Conservation (phyloP, 768 basidiomycete genomes). For the Boletus vinaceobasis region DNA sequence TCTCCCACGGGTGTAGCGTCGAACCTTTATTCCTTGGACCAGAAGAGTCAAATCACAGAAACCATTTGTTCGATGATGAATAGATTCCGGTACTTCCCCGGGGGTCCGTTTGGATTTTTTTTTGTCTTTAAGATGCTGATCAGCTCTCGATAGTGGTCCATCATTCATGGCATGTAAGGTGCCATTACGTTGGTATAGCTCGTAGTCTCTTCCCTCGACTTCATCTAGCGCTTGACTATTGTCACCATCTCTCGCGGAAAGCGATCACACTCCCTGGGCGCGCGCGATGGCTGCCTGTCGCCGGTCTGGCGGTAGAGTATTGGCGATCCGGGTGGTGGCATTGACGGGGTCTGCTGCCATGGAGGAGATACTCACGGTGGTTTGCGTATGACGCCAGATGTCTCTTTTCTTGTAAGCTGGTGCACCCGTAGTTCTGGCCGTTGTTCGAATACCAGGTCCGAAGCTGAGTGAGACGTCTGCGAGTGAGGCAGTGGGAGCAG, state of each 20-base stretch:
- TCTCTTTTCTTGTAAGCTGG: neutral
- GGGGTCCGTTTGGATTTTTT: too few relatives aligned
- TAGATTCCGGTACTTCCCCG: too few relatives aligned
- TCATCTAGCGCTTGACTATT: too few relatives aligned
- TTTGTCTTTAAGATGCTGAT: too few relatives aligned
- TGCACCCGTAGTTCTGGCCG: neutral
- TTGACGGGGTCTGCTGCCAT: neutral
- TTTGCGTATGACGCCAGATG: slow-evolving; percentile 22
- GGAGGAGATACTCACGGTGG: neutral
- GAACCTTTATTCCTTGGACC: too few relatives aligned
- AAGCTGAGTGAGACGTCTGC: neutral
- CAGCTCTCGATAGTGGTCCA: too few relatives aligned
- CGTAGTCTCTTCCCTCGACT: too few relatives aligned
- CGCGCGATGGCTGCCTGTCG: slow-evolving; percentile 57
- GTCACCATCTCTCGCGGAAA: slow-evolving; percentile 45
- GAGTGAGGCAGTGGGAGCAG: neutral
- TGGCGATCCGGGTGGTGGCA: slow-evolving; percentile 44
- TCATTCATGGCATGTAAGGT: too few relatives aligned
- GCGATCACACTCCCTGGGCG: slow-evolving; percentile 89
- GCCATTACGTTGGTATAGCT: too few relatives aligned
- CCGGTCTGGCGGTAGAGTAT: slow-evolving; percentile 71
- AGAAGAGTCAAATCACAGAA: too few relatives aligned
- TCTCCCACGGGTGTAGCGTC: too few relatives aligned
- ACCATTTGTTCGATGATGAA: too few relatives aligned
- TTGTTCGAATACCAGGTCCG: slow-evolving; percentile 5